These are phyloP conservation scores for Penstemon barbatus DNA, from an alignment of 257 asterid species.

Conservation along the genomic window DNA sequence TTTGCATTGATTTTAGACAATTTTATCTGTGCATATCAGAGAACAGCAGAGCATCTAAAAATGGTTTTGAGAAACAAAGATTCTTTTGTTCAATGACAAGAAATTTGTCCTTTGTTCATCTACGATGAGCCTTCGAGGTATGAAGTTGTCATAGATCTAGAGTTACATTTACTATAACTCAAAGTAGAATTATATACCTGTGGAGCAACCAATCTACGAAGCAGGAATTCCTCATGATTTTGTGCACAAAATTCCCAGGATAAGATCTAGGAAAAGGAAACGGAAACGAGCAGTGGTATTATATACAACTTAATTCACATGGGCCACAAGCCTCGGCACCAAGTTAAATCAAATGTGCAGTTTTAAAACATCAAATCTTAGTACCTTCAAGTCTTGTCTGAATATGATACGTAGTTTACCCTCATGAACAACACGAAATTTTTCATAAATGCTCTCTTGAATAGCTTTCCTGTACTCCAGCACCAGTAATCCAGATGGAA, in stretches of 20 bases:
- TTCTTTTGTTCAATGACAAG: neutral
- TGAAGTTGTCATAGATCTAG: neutral
- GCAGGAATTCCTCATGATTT: slow-evolving; percentile 56
- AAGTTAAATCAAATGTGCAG: slow-evolving; percentile 3
- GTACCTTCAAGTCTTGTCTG: slow-evolving; percentile 65
- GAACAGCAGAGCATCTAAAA: neutral
- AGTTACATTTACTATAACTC: slow-evolving; percentile 16
- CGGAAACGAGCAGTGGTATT: slow-evolving; percentile 11
- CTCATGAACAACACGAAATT: slow-evolving; percentile 51
- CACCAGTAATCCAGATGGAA: slow-evolving; percentile 37
- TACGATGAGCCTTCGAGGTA: neutral
- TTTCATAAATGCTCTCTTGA: slow-evolving; percentile 47
- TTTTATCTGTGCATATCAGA: neutral
- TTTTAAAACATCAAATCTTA: neutral
- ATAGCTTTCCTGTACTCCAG: slow-evolving; percentile 51
- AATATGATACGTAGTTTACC: slow-evolving; percentile 63
- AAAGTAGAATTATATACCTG: slow-evolving; percentile 43
- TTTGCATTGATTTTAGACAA: no score
- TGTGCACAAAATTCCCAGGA: slow-evolving; percentile 67
- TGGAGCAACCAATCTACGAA: slow-evolving; percentile 41
- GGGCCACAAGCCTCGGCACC: neutral
- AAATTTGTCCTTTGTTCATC: no score
- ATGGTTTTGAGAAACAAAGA: neutral
- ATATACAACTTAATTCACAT: neutral
- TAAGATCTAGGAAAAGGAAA: slow-evolving; percentile 45